Evolutionary conservation across 2,329 filamentous ascomycete species (phyloP).

Genomic region (Microcyclospora pomicola): DNA sequence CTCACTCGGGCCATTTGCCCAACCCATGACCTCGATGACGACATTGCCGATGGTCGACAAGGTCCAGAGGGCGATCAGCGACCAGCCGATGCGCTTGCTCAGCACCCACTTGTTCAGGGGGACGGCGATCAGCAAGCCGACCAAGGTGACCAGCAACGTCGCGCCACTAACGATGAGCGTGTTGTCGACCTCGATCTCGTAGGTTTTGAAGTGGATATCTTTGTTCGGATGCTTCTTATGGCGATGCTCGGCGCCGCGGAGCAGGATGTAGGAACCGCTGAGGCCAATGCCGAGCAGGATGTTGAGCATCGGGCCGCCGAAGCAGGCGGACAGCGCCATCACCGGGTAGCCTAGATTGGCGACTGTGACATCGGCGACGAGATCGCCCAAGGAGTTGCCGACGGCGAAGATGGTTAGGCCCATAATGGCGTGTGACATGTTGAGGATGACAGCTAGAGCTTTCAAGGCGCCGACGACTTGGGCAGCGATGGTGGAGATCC

Average conservation of each 20-base stretch:
- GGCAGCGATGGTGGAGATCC: conserved; percentile 91
- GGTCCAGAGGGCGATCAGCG: conserved; percentile 65
- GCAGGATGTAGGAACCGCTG: conserved; percentile 75
- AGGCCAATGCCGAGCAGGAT: conserved; percentile 92
- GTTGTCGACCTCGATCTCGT: conserved; percentile 69
- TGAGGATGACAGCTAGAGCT: conserved; percentile 76
- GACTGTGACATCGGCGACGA: conserved; percentile 90
- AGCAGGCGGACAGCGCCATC: conserved; percentile 89
- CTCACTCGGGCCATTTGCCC: not conserved
- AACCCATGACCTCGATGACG: conserved; percentile 51
- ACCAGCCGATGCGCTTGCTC: conserved; percentile 68
- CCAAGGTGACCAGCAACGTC: conserved; percentile 68
- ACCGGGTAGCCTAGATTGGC: conserved; percentile 87
- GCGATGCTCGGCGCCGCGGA: conserved; percentile 51
- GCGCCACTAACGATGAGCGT: conserved; percentile 74
- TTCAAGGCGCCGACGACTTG: conserved; percentile 95
- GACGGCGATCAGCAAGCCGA: conserved; percentile 65
- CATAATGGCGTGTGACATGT: conserved; percentile 87
- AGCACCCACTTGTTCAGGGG: conserved; percentile 79
- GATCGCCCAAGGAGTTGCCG: conserved; percentile 84
- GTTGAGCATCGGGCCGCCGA: conserved; percentile 97
- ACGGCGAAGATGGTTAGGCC: conserved; percentile 93
- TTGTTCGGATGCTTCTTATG: conserved; percentile 54
- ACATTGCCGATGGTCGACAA: conserved; percentile 72
- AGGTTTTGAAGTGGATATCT: conserved; percentile 56